A percentile compares a stretch with the other conserved stretches of the same genome.
phyloP scores from a whole-genome alignment of 2,329 filamentous ascomycete species.

The Diplodia corticola region DNA sequence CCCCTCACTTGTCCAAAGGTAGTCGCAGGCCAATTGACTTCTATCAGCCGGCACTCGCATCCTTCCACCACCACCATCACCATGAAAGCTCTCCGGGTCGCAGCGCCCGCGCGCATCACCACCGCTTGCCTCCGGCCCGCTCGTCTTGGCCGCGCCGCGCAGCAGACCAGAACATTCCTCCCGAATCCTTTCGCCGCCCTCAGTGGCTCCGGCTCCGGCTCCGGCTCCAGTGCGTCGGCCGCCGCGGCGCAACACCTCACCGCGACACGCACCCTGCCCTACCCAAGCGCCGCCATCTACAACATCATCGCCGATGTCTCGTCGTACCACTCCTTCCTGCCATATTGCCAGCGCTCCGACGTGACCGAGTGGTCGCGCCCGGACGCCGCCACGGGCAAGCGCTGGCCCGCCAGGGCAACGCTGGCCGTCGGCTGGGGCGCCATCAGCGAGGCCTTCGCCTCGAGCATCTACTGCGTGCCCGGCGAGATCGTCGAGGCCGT shows the following conservation, averaged over 20 bases:
- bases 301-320: slow-evolving; percentile 84
- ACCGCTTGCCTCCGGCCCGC: slow-evolving; percentile 21
- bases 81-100: slow-evolving; percentile 37
- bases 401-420: slow-evolving; percentile 73
- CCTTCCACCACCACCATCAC: slow-evolving; percentile 24
- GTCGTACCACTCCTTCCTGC: slow-evolving; percentile 83
- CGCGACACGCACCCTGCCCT: slow-evolving; percentile 75
- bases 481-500: slow-evolving; percentile 36
- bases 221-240: slow-evolving; percentile 32
- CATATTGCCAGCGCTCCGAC: slow-evolving; percentile 76
- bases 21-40: background rate
- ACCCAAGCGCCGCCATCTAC: slow-evolving; percentile 71
- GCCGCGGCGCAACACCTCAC: slow-evolving; percentile 62
- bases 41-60: background rate
- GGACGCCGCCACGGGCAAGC: slow-evolving; percentile 48
- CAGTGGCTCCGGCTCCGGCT: slow-evolving; percentile 25
- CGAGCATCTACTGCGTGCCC: slow-evolving; percentile 74
- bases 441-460: slow-evolving; percentile 81
- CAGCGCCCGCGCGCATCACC: slow-evolving; percentile 10
- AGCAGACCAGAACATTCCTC: slow-evolving; percentile 45
- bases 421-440: slow-evolving; percentile 83
- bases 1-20: background rate
- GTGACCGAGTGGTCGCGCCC: slow-evolving; percentile 73
- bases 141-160: slow-evolving; percentile 2
- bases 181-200: slow-evolving; percentile 49